These are phyloP conservation scores for Prasinococcaceae sp. DNA, from an alignment of 139 green algal species.

Conservation along the genomic window DNA sequence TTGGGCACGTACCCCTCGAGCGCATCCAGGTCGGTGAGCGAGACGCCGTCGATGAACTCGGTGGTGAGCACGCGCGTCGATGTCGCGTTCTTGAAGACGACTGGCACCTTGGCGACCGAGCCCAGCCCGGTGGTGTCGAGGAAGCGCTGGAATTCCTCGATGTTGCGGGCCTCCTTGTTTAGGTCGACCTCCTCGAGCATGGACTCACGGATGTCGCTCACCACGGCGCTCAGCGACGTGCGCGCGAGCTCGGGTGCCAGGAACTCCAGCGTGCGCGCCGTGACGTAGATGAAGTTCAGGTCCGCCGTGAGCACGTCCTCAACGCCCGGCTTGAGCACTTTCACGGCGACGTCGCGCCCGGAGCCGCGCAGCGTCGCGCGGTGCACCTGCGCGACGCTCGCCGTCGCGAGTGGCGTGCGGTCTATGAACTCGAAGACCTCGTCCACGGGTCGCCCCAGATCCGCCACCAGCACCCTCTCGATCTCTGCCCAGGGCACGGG, in stretches of 20 bases:
- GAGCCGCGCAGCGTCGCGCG: constrained; percentile 43
- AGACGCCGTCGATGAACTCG: constrained; percentile 74
- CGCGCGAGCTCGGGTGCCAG: constrained; percentile 61
- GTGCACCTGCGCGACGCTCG: constrained; percentile 86
- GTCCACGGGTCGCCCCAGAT: constrained; percentile 50
- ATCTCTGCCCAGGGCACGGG: constrained; percentile 62
- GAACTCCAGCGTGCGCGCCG: constrained; percentile 55
- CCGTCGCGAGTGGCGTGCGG: constrained; percentile 60
- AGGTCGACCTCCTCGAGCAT: constrained; percentile 92
- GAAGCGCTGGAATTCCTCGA: constrained; percentile 40
- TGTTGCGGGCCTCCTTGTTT: constrained; percentile 51
- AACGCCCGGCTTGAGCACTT: constrained; percentile 86
- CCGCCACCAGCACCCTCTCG: constrained; percentile 41
- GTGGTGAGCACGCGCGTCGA: constrained; percentile 66
- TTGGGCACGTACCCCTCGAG: constrained; percentile 33
- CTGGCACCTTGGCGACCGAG: constrained; percentile 17
- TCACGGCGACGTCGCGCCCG: constrained; percentile 46
- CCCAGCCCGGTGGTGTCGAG: constrained; percentile 8
- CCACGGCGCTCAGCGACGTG: constrained; percentile 55
- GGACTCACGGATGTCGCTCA: constrained; percentile 49
- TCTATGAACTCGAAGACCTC: constrained; percentile 74
- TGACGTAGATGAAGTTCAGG: constrained; percentile 73
- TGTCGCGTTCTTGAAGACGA: constrained; percentile 13
- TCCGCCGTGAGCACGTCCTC: constrained; percentile 77
- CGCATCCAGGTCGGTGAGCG: constrained; percentile 76